phyloP scores from a whole-genome alignment of 1,284 basidiomycete species.

The Tilletia caries region DNA sequence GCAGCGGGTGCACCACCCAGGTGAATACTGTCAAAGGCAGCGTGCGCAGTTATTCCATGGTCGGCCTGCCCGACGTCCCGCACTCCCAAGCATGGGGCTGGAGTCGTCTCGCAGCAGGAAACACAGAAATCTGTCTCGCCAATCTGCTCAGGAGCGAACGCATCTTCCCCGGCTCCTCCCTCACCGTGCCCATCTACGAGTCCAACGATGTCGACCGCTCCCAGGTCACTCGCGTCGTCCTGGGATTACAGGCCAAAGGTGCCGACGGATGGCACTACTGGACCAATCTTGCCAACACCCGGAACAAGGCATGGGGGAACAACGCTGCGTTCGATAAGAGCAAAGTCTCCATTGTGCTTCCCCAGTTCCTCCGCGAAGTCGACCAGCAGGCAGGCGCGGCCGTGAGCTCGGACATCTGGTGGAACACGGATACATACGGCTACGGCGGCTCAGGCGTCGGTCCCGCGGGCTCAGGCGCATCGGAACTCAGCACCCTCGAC shows the following conservation, averaged over 20 bases:
- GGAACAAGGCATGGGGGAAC: slow-evolving; percentile 9
- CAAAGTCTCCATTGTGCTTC: not conserved
- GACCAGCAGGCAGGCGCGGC: slow-evolving; percentile 12
- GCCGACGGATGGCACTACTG: slow-evolving; percentile 10
- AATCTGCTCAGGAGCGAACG: not conserved
- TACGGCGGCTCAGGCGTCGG: not conserved
- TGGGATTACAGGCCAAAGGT: not conserved
- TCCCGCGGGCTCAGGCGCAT: not conserved
- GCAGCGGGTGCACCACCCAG: not conserved
- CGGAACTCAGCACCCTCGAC: not conserved
- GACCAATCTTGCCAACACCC: not conserved
- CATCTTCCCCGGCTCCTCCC: not conserved
- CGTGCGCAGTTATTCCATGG: not conserved
- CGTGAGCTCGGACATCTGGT: not conserved
- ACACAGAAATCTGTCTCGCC: slow-evolving; percentile 7
- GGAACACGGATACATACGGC: not conserved
- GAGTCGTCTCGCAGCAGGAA: not conserved
- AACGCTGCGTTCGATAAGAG: slow-evolving; percentile 13
- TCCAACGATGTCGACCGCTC: not conserved
- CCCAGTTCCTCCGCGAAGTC: not conserved
- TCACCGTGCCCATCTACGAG: slow-evolving; percentile 9
- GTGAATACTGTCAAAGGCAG: not conserved
- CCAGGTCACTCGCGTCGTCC: slow-evolving; percentile 2
- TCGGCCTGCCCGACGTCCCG: not conserved
- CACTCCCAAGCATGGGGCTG: slow-evolving; percentile 3